Percentiles rank a stretch among this genome's conserved stretches.
These are phyloP conservation scores for Linum trigynum DNA, from an alignment of 345 rosid species.

Conservation along the genomic window DNA sequence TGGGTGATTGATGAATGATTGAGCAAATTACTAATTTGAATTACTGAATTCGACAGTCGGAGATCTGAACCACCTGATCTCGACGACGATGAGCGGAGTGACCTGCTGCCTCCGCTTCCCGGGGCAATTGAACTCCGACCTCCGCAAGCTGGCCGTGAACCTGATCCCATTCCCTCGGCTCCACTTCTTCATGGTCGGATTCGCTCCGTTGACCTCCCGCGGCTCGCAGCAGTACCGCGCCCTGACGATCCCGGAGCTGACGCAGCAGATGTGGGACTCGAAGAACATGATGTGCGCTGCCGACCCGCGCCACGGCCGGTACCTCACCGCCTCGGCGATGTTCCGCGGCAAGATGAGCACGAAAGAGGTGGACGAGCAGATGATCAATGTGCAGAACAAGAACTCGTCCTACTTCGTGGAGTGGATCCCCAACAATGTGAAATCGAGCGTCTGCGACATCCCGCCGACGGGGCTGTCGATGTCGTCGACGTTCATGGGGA, in stretches of 20 bases:
- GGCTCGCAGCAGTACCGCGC: neutral
- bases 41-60: neutral
- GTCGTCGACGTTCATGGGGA: neutral
- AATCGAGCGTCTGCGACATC: neutral
- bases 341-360: neutral
- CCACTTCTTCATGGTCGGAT: neutral
- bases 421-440: neutral
- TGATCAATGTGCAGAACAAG: neutral
- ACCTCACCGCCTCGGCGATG: neutral
- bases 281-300: neutral
- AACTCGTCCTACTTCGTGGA: neutral
- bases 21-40: too few relatives aligned
- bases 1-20: too few relatives aligned
- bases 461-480: neutral
- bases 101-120: neutral
- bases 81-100: neutral
- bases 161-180: neutral
- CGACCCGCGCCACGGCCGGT: neutral
- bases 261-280: neutral
- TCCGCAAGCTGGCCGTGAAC: neutral
- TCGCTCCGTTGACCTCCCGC: neutral
- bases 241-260: slow-evolving; percentile 1
- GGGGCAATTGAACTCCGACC: neutral
- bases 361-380: neutral
- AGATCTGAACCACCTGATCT: neutral